A percentile compares a stretch with the other conserved stretches of the same genome.
Conservation (phyloP, 1,284 basidiomycete genomes). For the Sphaerobolus stellatus region DNA sequence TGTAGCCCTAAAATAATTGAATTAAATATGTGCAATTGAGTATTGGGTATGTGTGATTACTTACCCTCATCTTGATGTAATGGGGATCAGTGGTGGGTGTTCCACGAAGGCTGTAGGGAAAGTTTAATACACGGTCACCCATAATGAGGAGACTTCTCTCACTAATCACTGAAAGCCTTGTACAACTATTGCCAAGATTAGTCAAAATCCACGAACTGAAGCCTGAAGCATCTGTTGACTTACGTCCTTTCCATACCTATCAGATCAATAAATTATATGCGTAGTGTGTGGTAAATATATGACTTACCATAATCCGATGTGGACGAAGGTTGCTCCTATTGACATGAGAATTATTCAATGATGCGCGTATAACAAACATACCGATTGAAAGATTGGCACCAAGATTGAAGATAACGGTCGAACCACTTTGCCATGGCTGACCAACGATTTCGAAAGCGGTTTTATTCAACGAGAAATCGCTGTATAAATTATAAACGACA, state of each 20-base stretch:
- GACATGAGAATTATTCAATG: neutral
- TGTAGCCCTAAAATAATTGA: neutral
- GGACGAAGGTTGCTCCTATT: neutral
- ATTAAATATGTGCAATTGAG: neutral
- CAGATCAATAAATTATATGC: neutral
- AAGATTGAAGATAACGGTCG: constrained; percentile 1
- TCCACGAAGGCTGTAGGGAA: neutral
- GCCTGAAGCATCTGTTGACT: neutral
- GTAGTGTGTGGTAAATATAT: neutral
- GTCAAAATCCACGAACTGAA: neutral
- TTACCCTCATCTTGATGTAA: constrained; percentile 4
- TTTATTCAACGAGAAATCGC: constrained; percentile 4
- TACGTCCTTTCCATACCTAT: constrained; percentile 3
- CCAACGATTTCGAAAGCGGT: constrained; percentile 1
- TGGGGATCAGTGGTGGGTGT: neutral
- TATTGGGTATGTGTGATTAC: neutral
- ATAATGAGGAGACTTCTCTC: too few species aligned
- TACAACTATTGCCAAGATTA: neutral
- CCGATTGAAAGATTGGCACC: constrained; percentile 1
- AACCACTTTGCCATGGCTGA: constrained; percentile 6
- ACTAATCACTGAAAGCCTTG: neutral
- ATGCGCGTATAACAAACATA: neutral
- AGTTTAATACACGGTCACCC: neutral
- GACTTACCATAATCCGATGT: constrained; percentile 1
- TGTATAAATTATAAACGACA: neutral